Base-by-base conservation (phyloP, 2,329 filamentous ascomycete species). In the Neofusicoccum parvum region DNA sequence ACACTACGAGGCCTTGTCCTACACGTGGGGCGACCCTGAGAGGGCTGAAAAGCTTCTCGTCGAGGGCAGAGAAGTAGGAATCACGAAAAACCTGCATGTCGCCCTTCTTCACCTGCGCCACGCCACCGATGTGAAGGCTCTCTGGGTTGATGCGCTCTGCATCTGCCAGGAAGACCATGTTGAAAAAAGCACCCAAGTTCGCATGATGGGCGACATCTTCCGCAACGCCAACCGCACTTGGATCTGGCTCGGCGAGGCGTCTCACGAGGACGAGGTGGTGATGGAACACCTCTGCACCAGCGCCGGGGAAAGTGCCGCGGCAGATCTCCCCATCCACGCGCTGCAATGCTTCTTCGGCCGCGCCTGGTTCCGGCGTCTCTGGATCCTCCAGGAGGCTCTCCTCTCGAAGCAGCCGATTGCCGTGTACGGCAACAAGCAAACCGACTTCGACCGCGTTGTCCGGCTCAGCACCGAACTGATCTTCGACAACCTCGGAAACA, bases 341-440 rank as follows among this genome's bases (percentile, higher is more conserved):
- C 45, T 46, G 3, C 45, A 20, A 11, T 7, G 20, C 17, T 65
- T 68, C 58, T 69, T 68, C 41, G 45, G 64, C 5, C 37, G 67
- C 34, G 64, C 66, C 2, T 69, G 66, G 67, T 69, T 67, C 46
- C 60, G 67, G 1, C 64, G 66, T n/a, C 64, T 69, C 3, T 69
- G 67, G 67, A 62, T 69, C 2, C 49, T 69, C 9, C 68, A 69
- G 51, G 68, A 69, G 41, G 66, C 65, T 1, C 66, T 66, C 15
- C 45, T 46, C 6, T 46, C 45, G 15, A 15, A 1, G 5, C n/a
- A 7, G 5, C 27, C 27, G 27, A 7, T 32, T 1, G 27, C 27
- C 27, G 27, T 32, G 3, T 46, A 17, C 17, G 43, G 43, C 17
- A 46, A 46, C 43, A n/a, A 23, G 17, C 9, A 6, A 5, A 17